Percentiles rank a stretch among this genome's conserved stretches.
These are phyloP conservation scores for Didymella arachidicola DNA, from an alignment of 2,329 filamentous ascomycete species.

Conservation along the genomic window DNA sequence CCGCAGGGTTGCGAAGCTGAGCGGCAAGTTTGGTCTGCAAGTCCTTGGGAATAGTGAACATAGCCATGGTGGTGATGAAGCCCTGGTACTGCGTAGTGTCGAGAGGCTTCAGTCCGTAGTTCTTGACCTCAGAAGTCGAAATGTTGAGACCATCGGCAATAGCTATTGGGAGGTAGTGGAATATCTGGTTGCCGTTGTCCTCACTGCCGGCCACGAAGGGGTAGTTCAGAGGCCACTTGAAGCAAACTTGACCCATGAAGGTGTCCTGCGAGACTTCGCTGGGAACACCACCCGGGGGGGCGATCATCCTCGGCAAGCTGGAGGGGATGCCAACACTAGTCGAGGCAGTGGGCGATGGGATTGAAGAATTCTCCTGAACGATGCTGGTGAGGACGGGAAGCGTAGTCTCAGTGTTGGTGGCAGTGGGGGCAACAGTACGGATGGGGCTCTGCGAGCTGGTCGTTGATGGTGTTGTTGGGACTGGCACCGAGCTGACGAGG, in stretches of 20 bases:
- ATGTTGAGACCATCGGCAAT: conserved; percentile 70
- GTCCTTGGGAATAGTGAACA: conserved; percentile 58
- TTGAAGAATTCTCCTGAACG: conserved; percentile 62
- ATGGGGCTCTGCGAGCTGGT: conserved; percentile 40
- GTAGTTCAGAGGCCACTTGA: conserved; percentile 82
- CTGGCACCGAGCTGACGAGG: conserved; percentile 22
- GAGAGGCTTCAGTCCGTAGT: conserved; percentile 77
- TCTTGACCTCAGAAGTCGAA: conserved; percentile 61
- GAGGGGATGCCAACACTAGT: conserved; percentile 66
- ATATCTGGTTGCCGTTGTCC: conserved; percentile 82
- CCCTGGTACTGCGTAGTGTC: conserved; percentile 73
- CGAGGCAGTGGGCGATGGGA: conserved; percentile 52
- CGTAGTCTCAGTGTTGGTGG: conserved; percentile 55
- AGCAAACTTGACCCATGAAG: conserved; percentile 82
- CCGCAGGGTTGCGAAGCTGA: conserved; percentile 74
- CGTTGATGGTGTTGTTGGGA: conserved; percentile 27
- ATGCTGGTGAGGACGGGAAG: conserved; percentile 68
- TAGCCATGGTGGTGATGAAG: conserved; percentile 81
- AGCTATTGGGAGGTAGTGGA: conserved; percentile 76
- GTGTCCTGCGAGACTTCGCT: conserved; percentile 66
- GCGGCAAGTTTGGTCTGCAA: conserved; percentile 65
- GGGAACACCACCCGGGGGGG: conserved; percentile 68
- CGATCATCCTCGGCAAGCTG: conserved; percentile 76
- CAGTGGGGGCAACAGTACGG: conserved; percentile 56
- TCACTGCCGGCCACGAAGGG: conserved; percentile 74